Base-by-base conservation (phyloP, 2,329 filamentous ascomycete genomes). In the Ascomycota sp. region DNA sequence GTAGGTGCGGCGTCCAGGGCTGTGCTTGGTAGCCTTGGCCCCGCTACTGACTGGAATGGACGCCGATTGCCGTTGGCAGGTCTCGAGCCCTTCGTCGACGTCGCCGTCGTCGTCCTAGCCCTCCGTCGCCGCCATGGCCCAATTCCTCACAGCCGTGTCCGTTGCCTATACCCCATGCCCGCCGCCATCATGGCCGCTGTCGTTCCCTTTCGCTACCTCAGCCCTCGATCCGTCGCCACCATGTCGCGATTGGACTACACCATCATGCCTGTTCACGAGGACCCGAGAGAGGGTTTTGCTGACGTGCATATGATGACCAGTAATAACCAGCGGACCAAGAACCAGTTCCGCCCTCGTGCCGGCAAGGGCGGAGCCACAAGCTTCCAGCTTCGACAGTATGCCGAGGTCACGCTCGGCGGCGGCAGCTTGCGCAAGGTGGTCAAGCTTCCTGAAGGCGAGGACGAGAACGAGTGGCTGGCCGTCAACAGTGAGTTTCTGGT, bases 311-410 rank as follows among this genome's bases (percentile, higher is more conserved):
- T 32, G 32, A 31, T 42, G 24, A 33, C 38, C 21, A 40, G 50
- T 50, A 89, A 81, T 45, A 89, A 89, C 60, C 76, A 83, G 54
- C 77, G 83, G 49, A 82, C 80, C 44, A 74, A 80, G 55, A 83
- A 80, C 48, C 80, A 89, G 44, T 95, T 95, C 63, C 82, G 84
- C 51, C 81, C 86, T 28, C 79, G 84, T 48, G 76, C 76, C 40
- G 77, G 76, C 49, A 91, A 89, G 54, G 83, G 84, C 37, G 91
- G 82, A 35, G 80, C 72, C 45, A 91, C 66, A 24, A 70, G 64
- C 68, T 92, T 92, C 62, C 89, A 95, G 58, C 65, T 98, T 44
- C 77, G 89, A 55, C 89, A 98, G 55, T 98, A 95, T 65, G 89
- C 89, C 34, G 91, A 98, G 56, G 89, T 91, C 31, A 98, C 89